phyloP scores from a whole-genome alignment of 495 filamentous ascomycete species.

The Aspergillus haitiensis region DNA sequence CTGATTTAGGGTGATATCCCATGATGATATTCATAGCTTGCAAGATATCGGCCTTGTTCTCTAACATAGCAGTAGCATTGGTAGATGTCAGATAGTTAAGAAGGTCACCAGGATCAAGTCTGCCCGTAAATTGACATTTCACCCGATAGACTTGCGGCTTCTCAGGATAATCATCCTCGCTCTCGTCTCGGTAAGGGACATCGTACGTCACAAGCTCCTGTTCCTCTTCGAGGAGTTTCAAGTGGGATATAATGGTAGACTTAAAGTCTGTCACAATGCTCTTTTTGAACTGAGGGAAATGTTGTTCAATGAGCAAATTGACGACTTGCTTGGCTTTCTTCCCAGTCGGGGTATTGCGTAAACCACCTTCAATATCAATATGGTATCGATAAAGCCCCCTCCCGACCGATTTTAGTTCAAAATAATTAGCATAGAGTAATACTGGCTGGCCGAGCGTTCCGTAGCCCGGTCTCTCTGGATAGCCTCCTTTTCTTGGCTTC shows the following conservation, averaged over 20 bases:
- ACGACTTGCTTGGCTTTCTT: constrained; percentile 58
- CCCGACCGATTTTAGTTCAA: constrained; percentile 47
- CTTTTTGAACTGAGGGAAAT: constrained; percentile 28
- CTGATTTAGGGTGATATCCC: constrained; percentile 41
- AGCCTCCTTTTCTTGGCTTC: constrained; percentile 18
- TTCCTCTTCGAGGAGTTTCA: constrained; percentile 33
- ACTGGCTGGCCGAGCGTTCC: constrained; percentile 53
- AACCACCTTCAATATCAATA: constrained; percentile 30
- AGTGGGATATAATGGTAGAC: constrained; percentile 46
- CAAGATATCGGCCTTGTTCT: constrained; percentile 40
- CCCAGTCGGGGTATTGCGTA: constrained; percentile 42
- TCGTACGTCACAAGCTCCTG: constrained; percentile 23
- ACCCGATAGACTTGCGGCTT: constrained; percentile 48
- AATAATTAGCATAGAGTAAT: constrained; percentile 65
- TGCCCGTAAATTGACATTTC: constrained; percentile 41
- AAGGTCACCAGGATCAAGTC: constrained; percentile 50
- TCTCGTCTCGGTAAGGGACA: constrained; percentile 45
- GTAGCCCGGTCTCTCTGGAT: constrained; percentile 55
- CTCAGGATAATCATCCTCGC: constrained; percentile 40
- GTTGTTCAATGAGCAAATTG: constrained; percentile 46
- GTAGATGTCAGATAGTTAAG: constrained; percentile 56
- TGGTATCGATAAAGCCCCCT: constrained; percentile 42
- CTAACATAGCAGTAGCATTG: constrained; percentile 39
- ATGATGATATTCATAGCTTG: constrained; percentile 58
- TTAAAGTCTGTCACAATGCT: constrained; percentile 61